These are phyloP conservation scores for Amylocystis lapponica DNA, from an alignment of 768 basidiomycete genomes.

Conservation along the genomic window DNA sequence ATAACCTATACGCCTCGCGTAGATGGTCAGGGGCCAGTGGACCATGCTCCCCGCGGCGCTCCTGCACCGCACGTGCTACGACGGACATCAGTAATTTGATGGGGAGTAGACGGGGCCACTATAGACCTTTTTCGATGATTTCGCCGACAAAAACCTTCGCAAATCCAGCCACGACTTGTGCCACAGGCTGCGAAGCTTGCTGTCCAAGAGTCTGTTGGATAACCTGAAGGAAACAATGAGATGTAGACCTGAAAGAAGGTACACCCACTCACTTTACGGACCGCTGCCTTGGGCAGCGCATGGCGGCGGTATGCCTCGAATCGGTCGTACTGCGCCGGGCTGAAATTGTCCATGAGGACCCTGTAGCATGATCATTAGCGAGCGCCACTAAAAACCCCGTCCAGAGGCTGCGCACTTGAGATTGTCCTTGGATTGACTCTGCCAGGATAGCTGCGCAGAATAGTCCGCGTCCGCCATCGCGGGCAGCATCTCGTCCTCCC, in stretches of 20 bases:
- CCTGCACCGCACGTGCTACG: conserved; percentile 72
- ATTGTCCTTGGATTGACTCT: conserved; percentile 86
- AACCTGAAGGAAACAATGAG: conserved; percentile 39
- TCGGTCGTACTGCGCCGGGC: conserved; percentile 76
- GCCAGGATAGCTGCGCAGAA: conserved; percentile 76
- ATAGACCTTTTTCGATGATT: conserved; percentile 78
- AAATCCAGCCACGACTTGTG: conserved; percentile 86
- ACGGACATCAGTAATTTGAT: background rate
- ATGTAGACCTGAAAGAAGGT: background rate
- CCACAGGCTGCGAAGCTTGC: conserved; percentile 81
- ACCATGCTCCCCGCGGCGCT: conserved; percentile 64
- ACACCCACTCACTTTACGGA: conserved; percentile 64
- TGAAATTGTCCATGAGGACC: conserved; percentile 86
- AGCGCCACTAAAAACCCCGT: no score
- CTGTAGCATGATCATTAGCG: conserved; percentile 35
- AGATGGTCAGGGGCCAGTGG: conserved; percentile 85
- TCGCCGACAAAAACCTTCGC: conserved; percentile 92
- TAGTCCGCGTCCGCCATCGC: conserved; percentile 90
- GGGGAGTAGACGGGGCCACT: background rate
- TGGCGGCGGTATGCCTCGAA: conserved; percentile 86
- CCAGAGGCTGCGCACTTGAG: conserved; percentile 58
- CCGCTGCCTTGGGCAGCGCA: conserved; percentile 76
- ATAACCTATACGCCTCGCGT: conserved; percentile 82
- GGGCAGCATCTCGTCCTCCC: conserved; percentile 72
- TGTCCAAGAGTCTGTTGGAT: conserved; percentile 79